Conservation (phyloP, 192 early-diverging fungal genomes). For the Coemansia sp. region DNA sequence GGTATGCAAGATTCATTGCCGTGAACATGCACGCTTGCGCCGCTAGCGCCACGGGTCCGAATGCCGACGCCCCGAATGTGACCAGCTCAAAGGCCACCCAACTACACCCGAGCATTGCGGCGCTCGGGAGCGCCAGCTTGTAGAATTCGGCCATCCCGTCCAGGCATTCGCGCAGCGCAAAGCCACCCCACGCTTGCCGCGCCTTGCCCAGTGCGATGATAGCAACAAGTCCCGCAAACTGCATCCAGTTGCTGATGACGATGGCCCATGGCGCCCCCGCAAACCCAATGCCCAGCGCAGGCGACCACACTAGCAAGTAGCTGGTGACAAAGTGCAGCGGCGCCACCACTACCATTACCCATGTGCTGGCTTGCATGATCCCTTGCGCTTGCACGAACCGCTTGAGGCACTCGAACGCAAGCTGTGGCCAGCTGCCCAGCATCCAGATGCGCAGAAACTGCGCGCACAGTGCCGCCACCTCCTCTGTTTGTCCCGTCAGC, state of each 20-base stretch:
- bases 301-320: conserved; percentile 54
- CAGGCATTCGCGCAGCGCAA: conserved; percentile 61
- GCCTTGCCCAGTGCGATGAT: conserved; percentile 55
- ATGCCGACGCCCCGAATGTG: conserved; percentile 69
- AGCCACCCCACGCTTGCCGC: conserved; percentile 77
- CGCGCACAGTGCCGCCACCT: conserved; percentile 68
- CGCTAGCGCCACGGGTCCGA: conserved; percentile 76
- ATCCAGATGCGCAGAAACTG: conserved; percentile 67
- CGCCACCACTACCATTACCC: conserved; percentile 35
- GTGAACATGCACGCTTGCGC: conserved; percentile 80
- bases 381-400: conserved; percentile 88
- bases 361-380: conserved; percentile 77
- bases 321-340: conserved; percentile 34
- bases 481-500: conserved; percentile 70
- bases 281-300: conserved; percentile 57
- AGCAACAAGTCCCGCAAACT: conserved; percentile 55
- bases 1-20: conserved; percentile 69
- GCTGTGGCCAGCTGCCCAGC: conserved; percentile 73
- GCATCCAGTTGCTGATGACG: conserved; percentile 62
- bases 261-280: conserved; percentile 70
- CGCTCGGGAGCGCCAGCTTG: conserved; percentile 76
- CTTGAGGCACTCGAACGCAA: conserved; percentile 83
- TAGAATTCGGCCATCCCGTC: conserved; percentile 63
- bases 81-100: conserved; percentile 82
- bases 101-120: conserved; percentile 80